Base-by-base conservation (phyloP, 192 early-diverging fungal species). In the Coemansia reversa region DNA sequence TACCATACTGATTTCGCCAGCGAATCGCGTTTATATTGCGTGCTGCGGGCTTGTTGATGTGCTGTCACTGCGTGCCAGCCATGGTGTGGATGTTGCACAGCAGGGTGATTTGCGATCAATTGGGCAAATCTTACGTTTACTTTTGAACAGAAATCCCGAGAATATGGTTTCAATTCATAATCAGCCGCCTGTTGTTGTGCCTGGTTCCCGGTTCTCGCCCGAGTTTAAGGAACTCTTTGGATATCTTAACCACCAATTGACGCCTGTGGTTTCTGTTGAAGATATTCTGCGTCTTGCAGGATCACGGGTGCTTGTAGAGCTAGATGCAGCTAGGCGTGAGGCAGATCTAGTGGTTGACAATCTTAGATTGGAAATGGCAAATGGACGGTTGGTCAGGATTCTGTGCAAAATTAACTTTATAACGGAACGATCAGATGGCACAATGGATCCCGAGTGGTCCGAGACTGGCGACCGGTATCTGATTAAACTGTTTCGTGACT, bases 401-500 rank as follows among this genome's bases (percentile, higher is more conserved):
- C 39, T 99, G 45, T 88, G 87, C 77, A 96, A 98, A 75, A 83
- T 98, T 50, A 94, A 91, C 22, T 95, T 93, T 67, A 93, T 99
- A 62, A 92, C 92, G 65, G 94, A 96, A 78, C 76, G 94, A 20
- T 90, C 92, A 30, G 92, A 93, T 87, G 88, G 83, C 58, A 81
- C 89, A 51, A 85, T 88, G 81, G 95, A 97, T 72, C 87, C 93
- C 4, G 88, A 88, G 59, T 99, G 96, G 96, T 90, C 94, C 12
- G 96, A 99, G 71, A 99, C 95, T 0, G 97, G 97, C 5, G 97
- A 99, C 79, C 84, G 95, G 39, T 99, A 99, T 74, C 85, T 98
- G 51, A 88, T 97, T 58, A 98, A 97, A 79, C 83, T 99, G 19
- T 99, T 99, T 72, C 85, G 97, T 51, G 97, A 99, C 76, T 97